Evolutionary conservation across 768 basidiomycete genomes (phyloP), one percentile per base, ranked within the genome.

Genomic region (Tulasnella sp.): DNA sequence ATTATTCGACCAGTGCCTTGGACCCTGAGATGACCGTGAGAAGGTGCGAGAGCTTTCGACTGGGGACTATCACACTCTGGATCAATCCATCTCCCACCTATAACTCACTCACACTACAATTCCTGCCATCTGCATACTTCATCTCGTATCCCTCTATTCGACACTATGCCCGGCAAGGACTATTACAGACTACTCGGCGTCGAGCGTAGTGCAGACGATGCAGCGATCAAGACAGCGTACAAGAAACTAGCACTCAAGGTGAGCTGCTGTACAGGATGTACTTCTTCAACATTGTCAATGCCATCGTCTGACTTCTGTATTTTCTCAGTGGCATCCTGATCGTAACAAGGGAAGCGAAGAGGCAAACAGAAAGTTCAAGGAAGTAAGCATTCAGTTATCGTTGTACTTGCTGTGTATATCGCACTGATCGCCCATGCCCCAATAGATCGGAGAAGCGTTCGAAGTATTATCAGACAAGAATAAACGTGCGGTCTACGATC

Each of bases 181-280:
- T 97, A 93, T 74, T 97, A 97, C 81, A 80, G 83, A 66, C 71
- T 81, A 0, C 77, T 97, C 22, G 91, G 87, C 62, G 68, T 97
- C 55, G 71, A 73, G 65, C 87, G 80, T 70, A 73, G 74, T 44
- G 94, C 92, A 44, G 70, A 71, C 1, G 73, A 75, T 21, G 90
- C 92, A 7, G 88, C 93, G 9, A 86, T 98, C 68, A 97, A 96
- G 73, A 87, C 83, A 65, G 93, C 88, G 0, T 93, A 92, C 79
- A 93, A 92, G 80, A 92, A 92, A 73, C 88, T 89, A 81, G 57
- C 57, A 31, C 57, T 59, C 48, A 59, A 59, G 57, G 87, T 83
- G 63, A 10, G 76, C 70, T 3, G 7, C 7, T 21, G 34, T 9
- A 38, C 29, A 31, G 9, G 19, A 17, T 19, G 9, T 50, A 56